These are phyloP conservation scores for Babesia gibsoni DNA, from an alignment of 169 alveolate species.

Conservation along the genomic window DNA sequence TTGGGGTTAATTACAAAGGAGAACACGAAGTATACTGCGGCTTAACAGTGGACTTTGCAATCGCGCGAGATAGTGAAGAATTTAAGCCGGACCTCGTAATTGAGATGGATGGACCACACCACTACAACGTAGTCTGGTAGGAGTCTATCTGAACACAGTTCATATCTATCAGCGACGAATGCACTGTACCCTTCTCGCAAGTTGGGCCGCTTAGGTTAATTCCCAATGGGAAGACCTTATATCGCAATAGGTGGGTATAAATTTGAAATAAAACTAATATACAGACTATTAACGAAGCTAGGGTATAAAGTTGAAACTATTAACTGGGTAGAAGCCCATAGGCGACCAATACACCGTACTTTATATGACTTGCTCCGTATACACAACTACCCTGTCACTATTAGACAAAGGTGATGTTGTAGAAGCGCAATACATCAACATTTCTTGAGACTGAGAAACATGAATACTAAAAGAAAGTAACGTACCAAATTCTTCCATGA, in stretches of 20 bases:
- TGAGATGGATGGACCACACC: slow-evolving; percentile 65
- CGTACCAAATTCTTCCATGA: slow-evolving; percentile 54
- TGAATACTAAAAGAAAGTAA: neutral
- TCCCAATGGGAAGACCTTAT: slow-evolving; percentile 31
- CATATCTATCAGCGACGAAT: slow-evolving; percentile 6
- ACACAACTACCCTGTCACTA: neutral
- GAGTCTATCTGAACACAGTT: neutral
- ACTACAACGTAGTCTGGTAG: slow-evolving; percentile 47
- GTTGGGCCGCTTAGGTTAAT: neutral
- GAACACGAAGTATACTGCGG: slow-evolving; percentile 36
- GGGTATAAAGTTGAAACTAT: slow-evolving; percentile 42
- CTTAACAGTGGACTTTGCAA: slow-evolving; percentile 45
- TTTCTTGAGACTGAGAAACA: neutral
- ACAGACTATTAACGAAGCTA: slow-evolving; percentile 16
- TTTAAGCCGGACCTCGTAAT: slow-evolving; percentile 35
- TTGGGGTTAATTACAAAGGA: slow-evolving; percentile 19
- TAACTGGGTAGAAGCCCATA: slow-evolving; percentile 47
- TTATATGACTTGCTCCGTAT: slow-evolving; percentile 16
- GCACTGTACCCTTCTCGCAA: neutral
- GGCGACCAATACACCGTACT: slow-evolving; percentile 16
- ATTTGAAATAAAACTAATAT: neutral
- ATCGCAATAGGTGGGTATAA: slow-evolving; percentile 20
- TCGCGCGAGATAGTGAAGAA: neutral
- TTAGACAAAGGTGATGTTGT: slow-evolving; percentile 52
- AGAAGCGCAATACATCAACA: slow-evolving; percentile 9